Conservation (phyloP, 495 filamentous ascomycete species). For the Chaetomidium leptoderma region DNA sequence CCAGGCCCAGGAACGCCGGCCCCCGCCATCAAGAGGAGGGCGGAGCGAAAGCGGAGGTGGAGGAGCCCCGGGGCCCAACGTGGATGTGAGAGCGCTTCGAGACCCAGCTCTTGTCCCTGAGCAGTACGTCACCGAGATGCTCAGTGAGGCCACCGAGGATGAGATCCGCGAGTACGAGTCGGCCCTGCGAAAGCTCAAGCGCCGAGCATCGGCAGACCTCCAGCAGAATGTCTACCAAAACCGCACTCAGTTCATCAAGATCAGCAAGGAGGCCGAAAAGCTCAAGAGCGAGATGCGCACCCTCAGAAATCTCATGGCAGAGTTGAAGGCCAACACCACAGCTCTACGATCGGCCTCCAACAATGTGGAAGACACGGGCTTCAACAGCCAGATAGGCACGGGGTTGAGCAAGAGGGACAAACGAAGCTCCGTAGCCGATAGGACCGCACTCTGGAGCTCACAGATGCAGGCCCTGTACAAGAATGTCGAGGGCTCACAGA, state of each 20-base stretch:
- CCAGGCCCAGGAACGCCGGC: constrained; percentile 44
- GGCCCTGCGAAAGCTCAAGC: constrained; percentile 71
- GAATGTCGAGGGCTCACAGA: constrained; percentile 91
- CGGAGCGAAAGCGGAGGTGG: constrained; percentile 31
- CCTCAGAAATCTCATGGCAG: constrained; percentile 80
- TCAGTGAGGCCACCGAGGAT: constrained; percentile 89
- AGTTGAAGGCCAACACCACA: constrained; percentile 69
- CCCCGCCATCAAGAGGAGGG: constrained; percentile 47
- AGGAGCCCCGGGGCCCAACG: constrained; percentile 39
- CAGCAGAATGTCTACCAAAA: constrained; percentile 98
- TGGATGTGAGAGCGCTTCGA: constrained; percentile 67
- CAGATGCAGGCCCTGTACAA: constrained; percentile 90
- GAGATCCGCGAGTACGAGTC: constrained; percentile 83
- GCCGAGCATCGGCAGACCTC: constrained; percentile 78
- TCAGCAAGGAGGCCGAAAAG: constrained; percentile 97
- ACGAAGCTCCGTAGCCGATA: constrained; percentile 80
- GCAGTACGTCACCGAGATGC: constrained; percentile 71
- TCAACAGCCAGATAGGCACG: constrained; percentile 40
- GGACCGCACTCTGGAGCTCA: constrained; percentile 92
- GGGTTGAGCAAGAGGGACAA: constrained; percentile 62
- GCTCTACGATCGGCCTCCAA: constrained; percentile 68
- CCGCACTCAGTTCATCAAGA: constrained; percentile 96
- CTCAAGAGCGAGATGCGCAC: constrained; percentile 94
- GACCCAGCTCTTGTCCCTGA: constrained; percentile 75
- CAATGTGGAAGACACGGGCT: constrained; percentile 22